Evolutionary conservation across 2,329 filamentous ascomycete species (phyloP).

Genomic region (Monilinia aucupariae): DNA sequence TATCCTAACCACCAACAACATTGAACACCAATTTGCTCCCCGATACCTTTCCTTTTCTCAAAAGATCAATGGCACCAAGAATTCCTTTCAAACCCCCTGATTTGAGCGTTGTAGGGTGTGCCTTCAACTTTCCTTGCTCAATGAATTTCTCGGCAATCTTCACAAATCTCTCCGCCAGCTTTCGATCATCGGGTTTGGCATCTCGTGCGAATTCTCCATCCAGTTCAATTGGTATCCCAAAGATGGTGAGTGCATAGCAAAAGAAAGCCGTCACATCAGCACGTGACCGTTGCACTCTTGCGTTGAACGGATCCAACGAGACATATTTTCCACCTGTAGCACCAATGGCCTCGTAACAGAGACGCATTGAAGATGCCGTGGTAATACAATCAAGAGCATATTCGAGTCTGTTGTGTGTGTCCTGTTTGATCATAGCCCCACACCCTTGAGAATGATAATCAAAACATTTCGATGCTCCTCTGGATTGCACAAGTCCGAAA

Average conservation of each 20-base stretch:
- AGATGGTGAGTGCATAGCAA: slow-evolving; percentile 9
- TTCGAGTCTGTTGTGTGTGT: slow-evolving; percentile 38
- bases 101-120: slow-evolving; percentile 2
- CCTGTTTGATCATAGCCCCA: slow-evolving; percentile 35
- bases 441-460: slow-evolving; percentile 38
- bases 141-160: slow-evolving; percentile 5
- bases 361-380: slow-evolving; percentile 29
- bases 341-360: slow-evolving; percentile 40
- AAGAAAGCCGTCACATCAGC: neutral
- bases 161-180: slow-evolving; percentile 10
- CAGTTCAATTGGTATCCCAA: slow-evolving; percentile 7
- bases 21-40: slow-evolving; percentile 2
- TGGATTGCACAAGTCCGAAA: slow-evolving; percentile 37
- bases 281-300: slow-evolving; percentile 8
- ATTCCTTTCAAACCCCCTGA: neutral
- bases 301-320: slow-evolving; percentile 18
- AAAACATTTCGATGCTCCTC: slow-evolving; percentile 40
- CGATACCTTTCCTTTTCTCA: slow-evolving; percentile 12
- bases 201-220: slow-evolving; percentile 7
- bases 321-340: slow-evolving; percentile 33
- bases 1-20: neutral
- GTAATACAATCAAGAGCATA: slow-evolving; percentile 40
- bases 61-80: neutral
- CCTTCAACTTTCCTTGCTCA: slow-evolving; percentile 1
- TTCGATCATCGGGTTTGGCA: slow-evolving; percentile 7